phyloP scores from a whole-genome alignment of 306 rosid species.

The Acacia crassicarpa region DNA sequence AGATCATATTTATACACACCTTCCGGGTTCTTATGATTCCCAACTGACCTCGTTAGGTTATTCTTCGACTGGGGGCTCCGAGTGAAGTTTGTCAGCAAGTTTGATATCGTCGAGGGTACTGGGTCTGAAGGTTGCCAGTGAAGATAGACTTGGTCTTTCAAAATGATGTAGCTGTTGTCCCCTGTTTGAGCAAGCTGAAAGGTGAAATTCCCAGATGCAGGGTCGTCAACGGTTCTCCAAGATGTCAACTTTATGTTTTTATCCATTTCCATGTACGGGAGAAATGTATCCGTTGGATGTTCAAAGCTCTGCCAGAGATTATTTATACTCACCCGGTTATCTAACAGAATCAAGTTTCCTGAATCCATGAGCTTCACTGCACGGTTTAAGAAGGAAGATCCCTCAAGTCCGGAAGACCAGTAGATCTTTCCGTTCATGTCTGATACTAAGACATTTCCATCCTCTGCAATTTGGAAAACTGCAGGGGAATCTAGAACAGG shows the following conservation, averaged over 20 bases:
- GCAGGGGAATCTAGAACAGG: constrained; percentile 19
- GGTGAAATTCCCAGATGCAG: neutral
- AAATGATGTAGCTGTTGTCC: neutral
- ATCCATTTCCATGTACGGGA: constrained; percentile 49
- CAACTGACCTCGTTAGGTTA: neutral
- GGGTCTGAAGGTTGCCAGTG: constrained; percentile 16
- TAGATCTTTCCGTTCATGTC: neutral
- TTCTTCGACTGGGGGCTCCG: neutral
- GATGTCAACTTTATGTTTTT: constrained; percentile 16
- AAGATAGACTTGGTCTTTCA: rapidly evolving
- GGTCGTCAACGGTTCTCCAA: constrained; percentile 30
- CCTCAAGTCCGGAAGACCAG: constrained; percentile 12
- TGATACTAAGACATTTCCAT: constrained; percentile 38
- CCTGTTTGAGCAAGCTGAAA: neutral
- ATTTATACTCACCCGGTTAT: neutral
- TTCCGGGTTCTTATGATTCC: neutral
- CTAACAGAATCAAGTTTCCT: constrained; percentile 43
- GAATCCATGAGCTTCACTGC: constrained; percentile 38
- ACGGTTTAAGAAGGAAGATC: neutral
- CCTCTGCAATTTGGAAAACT: constrained; percentile 18
- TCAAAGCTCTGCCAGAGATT: constrained; percentile 51
- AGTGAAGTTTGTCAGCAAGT: neutral
- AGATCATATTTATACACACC: neutral
- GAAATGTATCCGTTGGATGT: constrained; percentile 51
- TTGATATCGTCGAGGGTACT: rapidly evolving